Evolutionary conservation across 768 basidiomycete species (phyloP).

Genomic region (Termitomyces sp.): DNA sequence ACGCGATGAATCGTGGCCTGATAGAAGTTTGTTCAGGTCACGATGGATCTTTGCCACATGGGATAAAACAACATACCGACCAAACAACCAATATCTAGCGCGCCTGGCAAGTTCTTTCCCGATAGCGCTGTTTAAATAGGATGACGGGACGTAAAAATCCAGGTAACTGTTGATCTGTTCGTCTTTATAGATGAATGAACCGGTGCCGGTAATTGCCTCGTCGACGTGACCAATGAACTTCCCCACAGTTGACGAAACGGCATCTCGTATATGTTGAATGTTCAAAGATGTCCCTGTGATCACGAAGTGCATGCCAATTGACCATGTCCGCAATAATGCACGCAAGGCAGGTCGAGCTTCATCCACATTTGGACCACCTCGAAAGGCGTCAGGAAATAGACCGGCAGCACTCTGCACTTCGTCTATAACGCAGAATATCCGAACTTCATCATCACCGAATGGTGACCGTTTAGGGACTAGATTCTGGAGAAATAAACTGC

Average conservation of each 20-base stretch:
- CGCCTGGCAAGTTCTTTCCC: background rate
- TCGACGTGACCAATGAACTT: background rate
- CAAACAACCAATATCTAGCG: background rate
- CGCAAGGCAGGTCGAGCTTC: background rate
- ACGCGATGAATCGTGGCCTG: background rate
- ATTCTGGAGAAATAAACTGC: background rate
- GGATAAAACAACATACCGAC: background rate
- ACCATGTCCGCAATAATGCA: background rate
- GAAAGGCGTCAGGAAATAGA: background rate
- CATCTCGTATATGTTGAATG: too few species aligned
- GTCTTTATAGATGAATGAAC: background rate
- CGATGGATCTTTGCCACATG: too few species aligned
- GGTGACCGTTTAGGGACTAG: background rate
- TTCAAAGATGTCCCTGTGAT: constrained; percentile 2
- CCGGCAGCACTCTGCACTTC: background rate
- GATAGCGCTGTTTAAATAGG: background rate
- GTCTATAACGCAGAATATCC: background rate
- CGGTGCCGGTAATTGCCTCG: background rate
- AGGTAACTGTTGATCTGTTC: too few species aligned
- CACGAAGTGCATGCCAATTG: too few species aligned
- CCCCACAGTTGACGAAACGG: background rate
- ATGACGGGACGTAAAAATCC: background rate
- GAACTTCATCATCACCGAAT: background rate
- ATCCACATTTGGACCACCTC: background rate
- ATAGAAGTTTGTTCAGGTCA: too few species aligned